Conservation (phyloP, 257 asterid genomes). For the Forsythia viridissima region DNA sequence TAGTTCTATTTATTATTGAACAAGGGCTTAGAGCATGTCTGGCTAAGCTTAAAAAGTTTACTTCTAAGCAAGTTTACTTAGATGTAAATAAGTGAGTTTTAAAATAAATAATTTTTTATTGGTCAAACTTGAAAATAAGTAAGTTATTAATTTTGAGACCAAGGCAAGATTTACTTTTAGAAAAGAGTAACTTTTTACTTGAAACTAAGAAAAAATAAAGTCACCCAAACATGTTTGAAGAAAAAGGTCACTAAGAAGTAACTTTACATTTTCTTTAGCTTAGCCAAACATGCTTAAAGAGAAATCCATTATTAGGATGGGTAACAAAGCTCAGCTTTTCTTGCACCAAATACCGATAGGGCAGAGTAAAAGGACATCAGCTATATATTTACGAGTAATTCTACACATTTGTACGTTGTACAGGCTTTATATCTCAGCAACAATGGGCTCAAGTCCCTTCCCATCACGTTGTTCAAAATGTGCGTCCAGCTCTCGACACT, state of each 20-base stretch:
- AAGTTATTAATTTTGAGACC: background rate
- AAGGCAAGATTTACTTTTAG: background rate
- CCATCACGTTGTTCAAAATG: slow-evolving; percentile 51
- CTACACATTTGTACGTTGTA: slow-evolving; percentile 11
- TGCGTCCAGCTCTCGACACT: slow-evolving; percentile 77
- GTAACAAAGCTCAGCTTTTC: background rate
- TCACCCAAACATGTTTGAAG: background rate
- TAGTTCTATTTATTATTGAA: background rate
- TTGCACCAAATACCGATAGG: background rate
- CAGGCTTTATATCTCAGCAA: slow-evolving; percentile 74
- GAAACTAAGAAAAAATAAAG: background rate
- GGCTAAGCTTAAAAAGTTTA: background rate
- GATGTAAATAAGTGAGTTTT: background rate
- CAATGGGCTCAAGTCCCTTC: slow-evolving; percentile 79
- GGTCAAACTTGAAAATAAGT: background rate
- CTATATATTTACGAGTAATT: background rate
- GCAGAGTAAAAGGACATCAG: background rate
- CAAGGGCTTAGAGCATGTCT: background rate
- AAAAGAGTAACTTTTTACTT: background rate
- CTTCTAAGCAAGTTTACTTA: background rate
- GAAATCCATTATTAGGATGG: background rate
- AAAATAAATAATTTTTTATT: background rate
- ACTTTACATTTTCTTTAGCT: background rate
- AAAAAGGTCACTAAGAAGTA: no score
- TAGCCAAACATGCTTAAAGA: background rate